phyloP scores from a whole-genome alignment of 805 yeast species.

The Candida loeiensis region DNA sequence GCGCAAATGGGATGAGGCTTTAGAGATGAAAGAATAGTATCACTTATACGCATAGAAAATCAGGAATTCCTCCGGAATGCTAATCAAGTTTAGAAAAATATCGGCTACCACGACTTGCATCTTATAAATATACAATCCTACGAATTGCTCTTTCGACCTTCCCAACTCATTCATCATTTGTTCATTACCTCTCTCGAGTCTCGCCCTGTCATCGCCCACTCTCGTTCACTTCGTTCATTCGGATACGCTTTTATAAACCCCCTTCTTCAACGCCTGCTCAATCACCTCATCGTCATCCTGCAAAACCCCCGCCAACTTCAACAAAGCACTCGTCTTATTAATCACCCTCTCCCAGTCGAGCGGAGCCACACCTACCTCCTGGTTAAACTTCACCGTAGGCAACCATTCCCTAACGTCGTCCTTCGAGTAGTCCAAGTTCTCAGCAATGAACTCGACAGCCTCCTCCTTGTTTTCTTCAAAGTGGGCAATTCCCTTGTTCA shows the following conservation, averaged over 20 bases:
- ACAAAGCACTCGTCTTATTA: slow-evolving; percentile 51
- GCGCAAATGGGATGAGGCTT: no score
- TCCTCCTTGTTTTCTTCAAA: slow-evolving; percentile 60
- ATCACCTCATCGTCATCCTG: slow-evolving; percentile 26
- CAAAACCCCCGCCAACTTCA: slow-evolving; percentile 63
- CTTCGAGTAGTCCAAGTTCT: slow-evolving; percentile 68
- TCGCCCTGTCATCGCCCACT: background rate
- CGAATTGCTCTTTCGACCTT: no score
- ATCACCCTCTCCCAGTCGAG: slow-evolving; percentile 51
- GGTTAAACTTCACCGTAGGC: slow-evolving; percentile 65
- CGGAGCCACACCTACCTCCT: slow-evolving; percentile 32
- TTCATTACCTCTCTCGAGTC: background rate
- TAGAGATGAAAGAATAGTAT: background rate
- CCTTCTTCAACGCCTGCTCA: slow-evolving; percentile 21
- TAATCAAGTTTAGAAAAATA: no score
- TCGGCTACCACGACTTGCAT: no score
- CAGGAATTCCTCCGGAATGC: no score
- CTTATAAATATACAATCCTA: no score
- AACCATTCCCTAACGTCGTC: slow-evolving; percentile 83
- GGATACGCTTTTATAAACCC: slow-evolving; percentile 2
- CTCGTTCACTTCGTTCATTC: background rate
- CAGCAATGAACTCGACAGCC: slow-evolving; percentile 60
- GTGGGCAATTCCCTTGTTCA: slow-evolving; percentile 66
- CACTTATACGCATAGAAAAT: no score
- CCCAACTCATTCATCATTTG: background rate